Evolutionary conservation across 108 stramenopile genomes (phyloP), one percentile per base, ranked within the genome.

Genomic region (Skeletonema tropicum): DNA sequence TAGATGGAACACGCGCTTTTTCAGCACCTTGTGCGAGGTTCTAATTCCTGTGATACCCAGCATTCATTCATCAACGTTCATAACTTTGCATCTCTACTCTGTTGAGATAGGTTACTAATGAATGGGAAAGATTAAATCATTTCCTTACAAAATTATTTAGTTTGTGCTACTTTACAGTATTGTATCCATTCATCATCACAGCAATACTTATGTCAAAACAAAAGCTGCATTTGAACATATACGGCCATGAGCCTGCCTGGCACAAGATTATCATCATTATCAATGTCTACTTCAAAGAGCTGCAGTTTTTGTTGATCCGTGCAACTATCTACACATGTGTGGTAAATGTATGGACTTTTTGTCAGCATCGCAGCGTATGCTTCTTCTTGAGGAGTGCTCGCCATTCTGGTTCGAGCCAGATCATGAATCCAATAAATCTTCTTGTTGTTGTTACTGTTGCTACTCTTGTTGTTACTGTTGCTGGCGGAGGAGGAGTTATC

Each of bases 11-110:
- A 9, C 76, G 76, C 15, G 60, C 76, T 70, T 48, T 55, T 12
- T 76, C 76, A 14, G 76, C 68, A n/a, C 76, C 76, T 39, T 62
- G 76, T 26, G 46, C 45, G 68, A 76, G 76, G 48, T 39, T 66
- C n/a, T 66, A 74, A 65, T 61, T 33, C 21, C 23, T 23, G 52
- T 23, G 52, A 23, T 23, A 55, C 23, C 10, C 52, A 23, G 15
- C 52, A 55, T 55, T 25, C 23, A 55, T 55, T 25, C 23, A 23
- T n/a, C n/a, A n/a, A n/a, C 5, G 5, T 55, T 55, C 23, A 55
- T 17, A 49, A 55, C 19, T 55, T 8, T 9, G 21, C 52, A 23
- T 55, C 52, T 55, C 23, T 23, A n/a, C n/a, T n/a, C n/a, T 9
- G 23, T n/a, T 29, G 52, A 55, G 23, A 55, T 55, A 55, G 52